A percentile compares a stretch with the other conserved stretches of the same genome.
Evolutionary conservation across 192 early-diverging fungal genomes (phyloP).

Genomic region (Backusella psychrophila): DNA sequence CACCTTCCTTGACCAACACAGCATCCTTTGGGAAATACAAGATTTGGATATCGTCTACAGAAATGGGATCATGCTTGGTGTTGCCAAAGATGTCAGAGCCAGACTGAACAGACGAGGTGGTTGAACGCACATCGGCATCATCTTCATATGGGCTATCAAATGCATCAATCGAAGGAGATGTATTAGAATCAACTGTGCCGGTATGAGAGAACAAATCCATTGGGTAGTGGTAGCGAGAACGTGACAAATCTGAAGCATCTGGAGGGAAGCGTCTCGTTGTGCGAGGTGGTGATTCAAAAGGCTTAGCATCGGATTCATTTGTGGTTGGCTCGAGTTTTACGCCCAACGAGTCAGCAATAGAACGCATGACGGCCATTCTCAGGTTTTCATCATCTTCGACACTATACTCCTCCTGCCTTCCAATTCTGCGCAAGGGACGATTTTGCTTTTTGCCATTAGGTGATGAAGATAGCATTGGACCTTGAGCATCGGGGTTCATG

Average conservation of each 20-base stretch:
- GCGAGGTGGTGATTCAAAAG: slow-evolving; percentile 39
- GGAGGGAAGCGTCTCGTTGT: slow-evolving; percentile 63
- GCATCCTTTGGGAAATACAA: slow-evolving; percentile 73
- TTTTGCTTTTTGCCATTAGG: neutral
- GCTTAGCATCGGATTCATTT: neutral
- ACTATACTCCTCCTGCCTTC: slow-evolving; percentile 35
- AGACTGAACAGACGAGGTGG: slow-evolving; percentile 21
- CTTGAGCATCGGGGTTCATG: neutral
- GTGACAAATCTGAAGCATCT: slow-evolving; percentile 36
- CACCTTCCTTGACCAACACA: slow-evolving; percentile 78
- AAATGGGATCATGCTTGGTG: neutral
- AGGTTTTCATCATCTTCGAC: slow-evolving; percentile 58
- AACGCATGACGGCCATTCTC: slow-evolving; percentile 58
- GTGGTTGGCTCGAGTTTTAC: slow-evolving; percentile 5
- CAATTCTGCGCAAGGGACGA: neutral
- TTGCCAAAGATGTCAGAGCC: slow-evolving; percentile 16
- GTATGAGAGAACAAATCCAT: slow-evolving; percentile 37
- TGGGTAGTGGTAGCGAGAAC: neutral
- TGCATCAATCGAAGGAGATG: slow-evolving; percentile 6
- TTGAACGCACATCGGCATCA: slow-evolving; percentile 16
- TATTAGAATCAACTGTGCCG: slow-evolving; percentile 8
- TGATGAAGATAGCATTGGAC: neutral
- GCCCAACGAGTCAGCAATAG: slow-evolving; percentile 60
- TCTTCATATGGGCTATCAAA: slow-evolving; percentile 12
- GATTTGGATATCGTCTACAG: slow-evolving; percentile 66